Evolutionary conservation across 164 flowering plant genomes (phyloP).

Genomic region (Macadamia tetraphylla): DNA sequence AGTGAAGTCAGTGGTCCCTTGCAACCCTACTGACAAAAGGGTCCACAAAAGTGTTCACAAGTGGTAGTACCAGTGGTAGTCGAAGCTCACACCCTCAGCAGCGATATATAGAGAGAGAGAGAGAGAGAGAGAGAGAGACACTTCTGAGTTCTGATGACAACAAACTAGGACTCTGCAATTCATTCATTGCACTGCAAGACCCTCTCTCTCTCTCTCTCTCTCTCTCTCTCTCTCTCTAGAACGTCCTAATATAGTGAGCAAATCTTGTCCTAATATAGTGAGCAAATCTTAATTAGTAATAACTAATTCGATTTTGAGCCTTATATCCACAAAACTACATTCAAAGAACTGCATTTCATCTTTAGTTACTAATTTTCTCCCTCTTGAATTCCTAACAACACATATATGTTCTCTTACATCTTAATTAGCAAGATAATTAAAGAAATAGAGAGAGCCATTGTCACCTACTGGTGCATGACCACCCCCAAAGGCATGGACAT

Average conservation of each 20-base stretch:
- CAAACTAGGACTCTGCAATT: constrained; percentile 8
- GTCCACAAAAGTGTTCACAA: constrained; percentile 7
- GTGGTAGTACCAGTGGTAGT: constrained; percentile 26
- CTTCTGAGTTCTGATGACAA: constrained; percentile 9
- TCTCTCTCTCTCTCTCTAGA: not conserved
- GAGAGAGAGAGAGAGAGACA: constrained; percentile 15
- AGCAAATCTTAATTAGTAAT: constrained; percentile 5
- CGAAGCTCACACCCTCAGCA: constrained; percentile 13
- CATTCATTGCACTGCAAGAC: constrained; percentile 5
- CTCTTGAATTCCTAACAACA: not conserved
- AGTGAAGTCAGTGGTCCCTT: constrained; percentile 33
- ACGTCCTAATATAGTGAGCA: not conserved
- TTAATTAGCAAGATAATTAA: not conserved
- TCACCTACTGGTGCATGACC: constrained; percentile 48
- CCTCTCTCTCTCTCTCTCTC: constrained; percentile 7
- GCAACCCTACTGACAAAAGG: constrained; percentile 11
- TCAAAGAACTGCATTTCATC: constrained; percentile 17
- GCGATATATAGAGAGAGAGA: not conserved
- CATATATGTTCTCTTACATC: not conserved
- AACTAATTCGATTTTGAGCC: constrained; percentile 7
- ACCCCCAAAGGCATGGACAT: constrained; percentile 54
- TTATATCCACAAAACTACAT: constrained; percentile 8
- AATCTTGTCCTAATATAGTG: no score
- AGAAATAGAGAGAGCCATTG: constrained; percentile 4
- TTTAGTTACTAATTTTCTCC: not conserved